phyloP scores from a whole-genome alignment of 139 green algal species.

The Coelastrella sp. region DNA sequence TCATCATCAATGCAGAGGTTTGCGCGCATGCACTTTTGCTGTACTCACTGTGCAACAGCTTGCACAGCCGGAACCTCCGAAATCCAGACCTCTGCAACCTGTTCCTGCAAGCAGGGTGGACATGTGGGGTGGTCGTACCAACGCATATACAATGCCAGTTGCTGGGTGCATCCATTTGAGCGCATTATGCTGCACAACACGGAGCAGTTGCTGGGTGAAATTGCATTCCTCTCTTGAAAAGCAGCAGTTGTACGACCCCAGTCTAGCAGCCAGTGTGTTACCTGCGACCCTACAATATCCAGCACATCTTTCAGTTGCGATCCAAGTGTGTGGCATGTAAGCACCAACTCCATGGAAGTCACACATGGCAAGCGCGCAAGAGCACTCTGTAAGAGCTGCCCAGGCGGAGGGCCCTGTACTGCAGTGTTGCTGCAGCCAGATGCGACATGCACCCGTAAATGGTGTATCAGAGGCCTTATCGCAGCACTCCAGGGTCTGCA shows the following conservation, averaged over 20 bases:
- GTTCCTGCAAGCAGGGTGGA: too few relatives aligned
- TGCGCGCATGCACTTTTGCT: too few relatives aligned
- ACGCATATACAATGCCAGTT: too few relatives aligned
- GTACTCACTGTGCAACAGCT: too few relatives aligned
- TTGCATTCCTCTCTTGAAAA: neutral
- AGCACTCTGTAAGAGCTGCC: neutral
- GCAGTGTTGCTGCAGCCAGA: conserved; percentile 12
- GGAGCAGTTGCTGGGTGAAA: neutral
- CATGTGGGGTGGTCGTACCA: too few relatives aligned
- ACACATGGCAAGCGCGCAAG: neutral
- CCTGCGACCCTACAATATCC: neutral
- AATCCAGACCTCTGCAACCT: too few relatives aligned
- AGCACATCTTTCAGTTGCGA: neutral
- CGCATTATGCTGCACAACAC: too few relatives aligned
- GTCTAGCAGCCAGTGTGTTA: neutral
- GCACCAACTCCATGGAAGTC: neutral
- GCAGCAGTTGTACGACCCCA: neutral
- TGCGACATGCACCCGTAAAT: conserved; percentile 20
- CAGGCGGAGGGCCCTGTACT: neutral
- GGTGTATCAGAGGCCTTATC: neutral
- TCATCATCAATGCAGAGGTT: neutral
- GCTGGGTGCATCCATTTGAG: too few relatives aligned
- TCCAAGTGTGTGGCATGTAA: conserved; percentile 15
- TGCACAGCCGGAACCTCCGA: too few relatives aligned
- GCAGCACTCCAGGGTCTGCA: neutral